Base-by-base conservation (phyloP, 2,329 filamentous ascomycete species). In the Phialemoniopsis sp. region DNA sequence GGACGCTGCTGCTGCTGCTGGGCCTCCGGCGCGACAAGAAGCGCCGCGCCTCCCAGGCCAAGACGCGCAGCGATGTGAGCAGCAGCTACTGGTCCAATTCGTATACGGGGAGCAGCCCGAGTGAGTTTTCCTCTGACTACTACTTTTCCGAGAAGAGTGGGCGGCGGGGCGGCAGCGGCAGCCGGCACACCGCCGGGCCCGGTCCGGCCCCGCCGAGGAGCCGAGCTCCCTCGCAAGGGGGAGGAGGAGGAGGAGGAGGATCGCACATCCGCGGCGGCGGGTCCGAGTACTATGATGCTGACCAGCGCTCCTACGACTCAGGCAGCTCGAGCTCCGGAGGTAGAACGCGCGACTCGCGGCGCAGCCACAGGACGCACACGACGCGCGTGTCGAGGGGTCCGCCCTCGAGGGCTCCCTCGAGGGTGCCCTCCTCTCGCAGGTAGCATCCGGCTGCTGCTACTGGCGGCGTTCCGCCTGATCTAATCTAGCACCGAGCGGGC, bases 81-180 rank as follows among this genome's bases (percentile, higher is more conserved):
- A 74, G 75, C 60, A 72, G 63, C 55, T 73, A 75, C 55, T 78
- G 67, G 38, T 72, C 71, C 45, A 72, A 73, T 53, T 73, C 68
- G 37, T 79, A 76, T 57, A 70, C 68, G 16, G 68, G 64, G 46
- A 67, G 60, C 47, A 70, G 59, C 52, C 69, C 68, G 46, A 76
- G 74, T 77, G 63, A 72, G 73, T 75, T 54, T 47, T 41, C 21
- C 32, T 39, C 39, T 34, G 21, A 26, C 21, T 26, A 26, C 21
- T 26, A 26, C 21, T 26, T 26, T 26, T 26, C 21, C 21, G 21
- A 26, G 21, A 26, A 26, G 21, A 26, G 21, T 26, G 21, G 21
- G 21, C 21, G 21, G 21, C 21, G 21, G 10, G 21, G 21, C 21
- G 21, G 21, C 21, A 10, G 21, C 21, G 10, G 6, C 21, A 26